Evolutionary conservation across 2,329 filamentous ascomycete genomes (phyloP), one percentile per base, ranked within the genome.

Genomic region (Bipolaris zeicola): DNA sequence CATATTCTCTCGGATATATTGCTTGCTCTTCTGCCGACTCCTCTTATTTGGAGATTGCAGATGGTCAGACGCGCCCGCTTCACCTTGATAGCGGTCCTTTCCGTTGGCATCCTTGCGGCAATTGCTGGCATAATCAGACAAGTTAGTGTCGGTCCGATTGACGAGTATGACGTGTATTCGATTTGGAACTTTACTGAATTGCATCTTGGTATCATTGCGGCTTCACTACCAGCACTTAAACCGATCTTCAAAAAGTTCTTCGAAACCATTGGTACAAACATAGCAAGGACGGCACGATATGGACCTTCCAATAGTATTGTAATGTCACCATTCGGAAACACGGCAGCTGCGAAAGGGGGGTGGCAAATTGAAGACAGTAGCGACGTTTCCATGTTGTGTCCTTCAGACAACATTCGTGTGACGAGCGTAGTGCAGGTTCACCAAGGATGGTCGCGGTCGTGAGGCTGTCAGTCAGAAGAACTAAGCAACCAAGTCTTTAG

Each of bases 171-270:
- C 57, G 65, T 65, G 4, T 81, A 80, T 65, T 77, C 76, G n/a
- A 69, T 81, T 10, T 81, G 79, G 79, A 77, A 78, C 59, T 76
- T 73, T 56, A 73, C 81, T 48, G 79, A 82, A 56, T 72, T 81
- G 24, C 76, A 76, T 43, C 64, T 80, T 6, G 79, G 78, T 3
- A 79, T 80, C 42, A 68, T 80, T 1, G 78, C 79, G 1, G 77
- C 77, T 5, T 79, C 74, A 0, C 63, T 81, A 0, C 78, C 79
- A 2, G 66, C 76, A 0, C 68, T 80, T 20, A 77, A 76, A 24
- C 76, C 77, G 2, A 44, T 63, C 10, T 62, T 65, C 31, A 58
- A 46, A 7, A 43, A 52, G 18, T 50, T 76, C 13, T 64, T 76
- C 26, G 64, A 76, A 43, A 43, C 22, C 3, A 28, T 26, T n/a